Evolutionary conservation across 139 green algal species (phyloP).

Genomic region (Klebsormidium nitens): DNA sequence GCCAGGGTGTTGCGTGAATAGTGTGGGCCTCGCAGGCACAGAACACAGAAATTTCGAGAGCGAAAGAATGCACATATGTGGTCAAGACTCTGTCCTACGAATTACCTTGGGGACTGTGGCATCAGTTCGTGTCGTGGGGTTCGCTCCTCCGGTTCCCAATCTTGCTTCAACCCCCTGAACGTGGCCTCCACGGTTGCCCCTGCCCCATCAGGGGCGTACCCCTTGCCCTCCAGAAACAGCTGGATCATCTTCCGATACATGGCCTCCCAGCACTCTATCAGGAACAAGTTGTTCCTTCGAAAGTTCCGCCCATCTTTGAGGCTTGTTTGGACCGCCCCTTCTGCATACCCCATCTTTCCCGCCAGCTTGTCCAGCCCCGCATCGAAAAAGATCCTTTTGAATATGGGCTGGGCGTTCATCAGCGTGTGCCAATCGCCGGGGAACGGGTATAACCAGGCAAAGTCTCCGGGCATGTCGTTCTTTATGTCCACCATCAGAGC

Average conservation of each 20-base stretch:
- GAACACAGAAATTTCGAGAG: no score
- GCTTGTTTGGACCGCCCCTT: not conserved
- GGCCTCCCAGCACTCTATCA: not conserved
- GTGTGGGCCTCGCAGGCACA: no score
- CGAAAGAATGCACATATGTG: no score
- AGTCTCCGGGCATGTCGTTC: not conserved
- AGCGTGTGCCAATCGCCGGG: not conserved
- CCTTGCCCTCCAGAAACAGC: no score
- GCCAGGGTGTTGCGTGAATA: no score
- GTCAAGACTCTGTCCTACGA: no score
- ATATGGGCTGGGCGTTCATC: not conserved
- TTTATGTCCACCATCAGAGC: not conserved
- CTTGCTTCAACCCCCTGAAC: no score
- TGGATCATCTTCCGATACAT: not conserved
- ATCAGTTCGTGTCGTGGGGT: no score
- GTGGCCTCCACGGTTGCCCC: no score
- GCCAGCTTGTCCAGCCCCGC: not conserved
- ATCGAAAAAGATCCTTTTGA: not conserved
- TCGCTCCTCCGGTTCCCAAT: no score
- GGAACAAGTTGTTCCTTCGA: not conserved
- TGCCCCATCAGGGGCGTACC: no score
- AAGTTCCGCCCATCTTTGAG: not conserved
- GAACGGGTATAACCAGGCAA: not conserved
- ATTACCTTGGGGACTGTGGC: no score
- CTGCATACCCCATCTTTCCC: not conserved